A percentile compares a stretch with the other conserved stretches of the same genome.
These are phyloP conservation scores for Alternaria angustiovoidea DNA, from an alignment of 2,329 filamentous ascomycete genomes.

Conservation along the genomic window DNA sequence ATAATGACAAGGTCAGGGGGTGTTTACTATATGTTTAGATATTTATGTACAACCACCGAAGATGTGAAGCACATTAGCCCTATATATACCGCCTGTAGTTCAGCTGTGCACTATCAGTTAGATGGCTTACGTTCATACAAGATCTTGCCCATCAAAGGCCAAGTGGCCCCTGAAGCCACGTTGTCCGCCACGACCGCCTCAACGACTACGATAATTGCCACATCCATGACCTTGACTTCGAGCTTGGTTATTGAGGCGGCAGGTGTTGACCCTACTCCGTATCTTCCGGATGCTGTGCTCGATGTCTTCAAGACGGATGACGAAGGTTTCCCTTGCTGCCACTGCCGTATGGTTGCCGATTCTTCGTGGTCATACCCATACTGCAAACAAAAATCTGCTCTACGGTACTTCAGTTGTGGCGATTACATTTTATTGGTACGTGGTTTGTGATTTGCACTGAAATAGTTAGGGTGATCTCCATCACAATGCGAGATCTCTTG, in stretches of 20 bases:
- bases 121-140: not conserved
- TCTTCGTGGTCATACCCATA: not conserved
- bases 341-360: too few species aligned
- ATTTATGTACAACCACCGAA: not conserved
- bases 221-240: not conserved
- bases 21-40: not conserved
- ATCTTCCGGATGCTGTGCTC: not conserved
- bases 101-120: not conserved
- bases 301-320: constrained; percentile 3
- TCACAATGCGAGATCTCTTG: not conserved
- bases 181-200: not conserved
- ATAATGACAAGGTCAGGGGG: not conserved
- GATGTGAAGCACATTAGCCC: not conserved
- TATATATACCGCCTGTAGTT: not conserved
- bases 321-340: not conserved
- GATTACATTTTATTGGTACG: not conserved
- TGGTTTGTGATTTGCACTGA: not conserved
- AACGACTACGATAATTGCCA: not conserved
- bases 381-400: not conserved
- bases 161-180: not conserved
- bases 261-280: not conserved
- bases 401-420: too few species aligned
- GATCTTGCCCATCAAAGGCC: not conserved
- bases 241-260: not conserved
- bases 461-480: not conserved